These are phyloP conservation scores for Solanum infundibuliforme DNA, from an alignment of 257 asterid genomes.

Conservation along the genomic window DNA sequence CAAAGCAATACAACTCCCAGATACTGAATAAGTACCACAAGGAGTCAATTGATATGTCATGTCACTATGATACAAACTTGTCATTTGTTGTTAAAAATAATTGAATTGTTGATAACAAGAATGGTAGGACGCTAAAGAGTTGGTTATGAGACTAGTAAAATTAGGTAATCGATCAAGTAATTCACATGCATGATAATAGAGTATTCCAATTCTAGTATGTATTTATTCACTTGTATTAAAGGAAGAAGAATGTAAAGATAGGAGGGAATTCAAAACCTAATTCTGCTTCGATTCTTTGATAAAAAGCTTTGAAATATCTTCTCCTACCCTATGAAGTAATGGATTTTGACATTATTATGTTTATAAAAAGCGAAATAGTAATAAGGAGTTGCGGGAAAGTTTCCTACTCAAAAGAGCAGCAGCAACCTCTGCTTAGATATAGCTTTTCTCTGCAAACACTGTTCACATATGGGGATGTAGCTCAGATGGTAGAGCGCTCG, in stretches of 20 bases:
- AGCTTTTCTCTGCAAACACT: accelerated
- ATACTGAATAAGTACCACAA: neutral
- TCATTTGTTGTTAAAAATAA: neutral
- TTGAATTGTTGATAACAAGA: neutral
- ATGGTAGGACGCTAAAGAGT: neutral
- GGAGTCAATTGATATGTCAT: neutral
- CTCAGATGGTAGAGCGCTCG: conserved; percentile 60
- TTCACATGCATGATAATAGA: neutral
- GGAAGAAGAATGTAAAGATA: neutral
- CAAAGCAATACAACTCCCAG: neutral
- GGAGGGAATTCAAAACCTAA: neutral
- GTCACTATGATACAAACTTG: neutral
- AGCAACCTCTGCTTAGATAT: neutral
- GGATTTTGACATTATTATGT: neutral
- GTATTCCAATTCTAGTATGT: neutral
- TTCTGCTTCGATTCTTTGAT: neutral
- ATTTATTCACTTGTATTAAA: neutral
- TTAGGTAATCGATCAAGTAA: neutral
- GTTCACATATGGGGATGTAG: conserved; percentile 34
- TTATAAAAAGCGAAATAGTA: neutral
- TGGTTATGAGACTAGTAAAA: neutral
- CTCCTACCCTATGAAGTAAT: neutral
- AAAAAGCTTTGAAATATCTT: neutral
- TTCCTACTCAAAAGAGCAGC: neutral
- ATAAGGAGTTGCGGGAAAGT: neutral